Conservation (phyloP, 2,329 filamentous ascomycete genomes). For the Hypoxylon sp. region DNA sequence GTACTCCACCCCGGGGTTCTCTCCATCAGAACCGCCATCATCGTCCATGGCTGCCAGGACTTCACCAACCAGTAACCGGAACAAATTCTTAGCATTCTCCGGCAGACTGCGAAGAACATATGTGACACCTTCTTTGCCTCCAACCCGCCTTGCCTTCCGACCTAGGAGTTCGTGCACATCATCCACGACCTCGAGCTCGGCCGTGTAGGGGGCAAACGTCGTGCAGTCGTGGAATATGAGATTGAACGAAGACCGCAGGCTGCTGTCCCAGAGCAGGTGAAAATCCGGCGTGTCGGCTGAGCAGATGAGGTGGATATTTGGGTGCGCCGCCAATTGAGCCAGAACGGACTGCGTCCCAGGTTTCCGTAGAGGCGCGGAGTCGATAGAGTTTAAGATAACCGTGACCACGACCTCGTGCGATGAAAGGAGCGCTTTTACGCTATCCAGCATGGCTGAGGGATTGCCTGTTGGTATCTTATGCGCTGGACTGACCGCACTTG, state of each 20-base stretch:
- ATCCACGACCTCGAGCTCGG: constrained; percentile 85
- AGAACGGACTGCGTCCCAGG: constrained; percentile 75
- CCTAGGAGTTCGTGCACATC: constrained; percentile 89
- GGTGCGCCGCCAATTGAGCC: constrained; percentile 77
- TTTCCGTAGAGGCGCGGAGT: constrained; percentile 79
- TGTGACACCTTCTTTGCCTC: constrained; percentile 88
- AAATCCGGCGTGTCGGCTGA: constrained; percentile 91
- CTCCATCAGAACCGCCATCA: constrained; percentile 58
- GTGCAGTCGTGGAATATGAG: constrained; percentile 95
- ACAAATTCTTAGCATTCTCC: constrained; percentile 89
- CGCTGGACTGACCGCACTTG: constrained; percentile 64
- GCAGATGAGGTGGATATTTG: constrained; percentile 75
- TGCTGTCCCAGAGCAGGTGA: constrained; percentile 86
- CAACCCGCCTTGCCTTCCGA: constrained; percentile 78
- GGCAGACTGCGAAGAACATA: constrained; percentile 91
- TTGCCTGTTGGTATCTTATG: constrained; percentile 66
- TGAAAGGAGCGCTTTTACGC: constrained; percentile 69
- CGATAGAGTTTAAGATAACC: constrained; percentile 85
- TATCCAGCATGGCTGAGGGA: constrained; percentile 72
- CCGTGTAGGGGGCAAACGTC: constrained; percentile 78
- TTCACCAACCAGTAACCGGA: constrained; percentile 84
- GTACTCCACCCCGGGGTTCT: constrained; percentile 83
- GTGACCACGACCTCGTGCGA: constrained; percentile 62
- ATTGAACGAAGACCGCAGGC: constrained; percentile 81
- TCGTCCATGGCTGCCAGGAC: constrained; percentile 76